Percentiles rank a stretch among this genome's conserved stretches.
phyloP scores from a whole-genome alignment of 352 stramenopile genomes.

The Hyaloperonospora brassicae region DNA sequence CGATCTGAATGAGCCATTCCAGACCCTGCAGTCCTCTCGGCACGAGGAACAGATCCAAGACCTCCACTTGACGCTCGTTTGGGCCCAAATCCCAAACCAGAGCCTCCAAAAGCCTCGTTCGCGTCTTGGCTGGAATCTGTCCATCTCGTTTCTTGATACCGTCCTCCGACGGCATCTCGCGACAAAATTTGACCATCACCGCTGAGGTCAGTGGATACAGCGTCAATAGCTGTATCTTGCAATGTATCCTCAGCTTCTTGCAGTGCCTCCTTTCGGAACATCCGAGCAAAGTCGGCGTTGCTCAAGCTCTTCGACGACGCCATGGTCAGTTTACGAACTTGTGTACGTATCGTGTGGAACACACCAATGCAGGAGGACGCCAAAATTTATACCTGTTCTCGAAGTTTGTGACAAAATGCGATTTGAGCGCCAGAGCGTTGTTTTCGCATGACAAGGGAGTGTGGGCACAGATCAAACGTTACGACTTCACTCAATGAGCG shows the following conservation, averaged over 20 bases:
- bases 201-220: not conserved
- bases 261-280: conserved; percentile 47
- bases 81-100: not conserved
- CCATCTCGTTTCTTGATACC: conserved; percentile 18
- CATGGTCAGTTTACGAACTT: conserved; percentile 5
- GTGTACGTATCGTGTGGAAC: not conserved
- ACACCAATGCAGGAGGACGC: not conserved
- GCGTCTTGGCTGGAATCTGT: conserved; percentile 3
- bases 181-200: conserved; percentile 13
- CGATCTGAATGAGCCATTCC: conserved; percentile 11
- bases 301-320: conserved; percentile 27
- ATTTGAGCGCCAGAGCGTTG: too few species aligned
- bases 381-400: too few species aligned
- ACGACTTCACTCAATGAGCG: too few species aligned
- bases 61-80: not conserved
- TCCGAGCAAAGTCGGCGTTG: conserved; percentile 76
- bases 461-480: too few species aligned
- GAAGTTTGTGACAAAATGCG: too few species aligned
- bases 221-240: not conserved
- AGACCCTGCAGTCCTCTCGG: conserved; percentile 13
- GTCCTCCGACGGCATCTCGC: conserved; percentile 12
- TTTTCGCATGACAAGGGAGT: too few species aligned
- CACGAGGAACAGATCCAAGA: conserved; percentile 3
- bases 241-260: conserved; percentile 6
- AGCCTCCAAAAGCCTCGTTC: conserved; percentile 8